Conservation (phyloP, 305 asterid genomes). For the Solanum hybrid region DNA sequence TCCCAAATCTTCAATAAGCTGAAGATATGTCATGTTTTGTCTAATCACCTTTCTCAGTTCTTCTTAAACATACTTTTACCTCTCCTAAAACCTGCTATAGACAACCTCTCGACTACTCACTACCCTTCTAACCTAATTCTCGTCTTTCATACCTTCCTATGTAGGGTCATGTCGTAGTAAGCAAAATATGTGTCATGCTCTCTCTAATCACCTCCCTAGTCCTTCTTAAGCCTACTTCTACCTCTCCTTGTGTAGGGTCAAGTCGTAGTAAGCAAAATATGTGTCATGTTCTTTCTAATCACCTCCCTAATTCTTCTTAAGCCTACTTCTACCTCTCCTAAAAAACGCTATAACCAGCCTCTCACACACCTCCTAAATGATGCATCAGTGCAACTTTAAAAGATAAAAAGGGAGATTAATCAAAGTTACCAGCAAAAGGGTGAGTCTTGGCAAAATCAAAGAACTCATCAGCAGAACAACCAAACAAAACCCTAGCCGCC, state of each 20-base stretch:
- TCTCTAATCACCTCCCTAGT: background rate
- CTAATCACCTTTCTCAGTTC: background rate
- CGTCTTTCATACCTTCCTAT: background rate
- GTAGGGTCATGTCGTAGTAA: background rate
- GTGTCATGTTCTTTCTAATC: background rate
- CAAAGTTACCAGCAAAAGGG: slow-evolving; percentile 55
- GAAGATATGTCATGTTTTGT: background rate
- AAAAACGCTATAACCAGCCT: background rate
- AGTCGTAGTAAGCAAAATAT: background rate
- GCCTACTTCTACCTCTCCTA: background rate
- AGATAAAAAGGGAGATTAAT: background rate
- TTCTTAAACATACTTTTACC: background rate
- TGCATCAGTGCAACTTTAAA: background rate
- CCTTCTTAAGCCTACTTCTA: background rate
- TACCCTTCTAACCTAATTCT: background rate
- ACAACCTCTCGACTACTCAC: background rate
- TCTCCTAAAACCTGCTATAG: background rate
- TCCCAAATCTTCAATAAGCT: background rate
- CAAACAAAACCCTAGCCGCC: slow-evolving; percentile 76
- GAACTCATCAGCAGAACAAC: slow-evolving; percentile 83
- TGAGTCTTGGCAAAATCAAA: slow-evolving; percentile 64
- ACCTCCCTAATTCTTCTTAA: background rate
- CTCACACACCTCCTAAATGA: background rate
- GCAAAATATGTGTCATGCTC: background rate
- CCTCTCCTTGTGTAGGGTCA: background rate